Conservation (phyloP, 1,139 yeast species). For the Wickerhamomyces sp. region DNA sequence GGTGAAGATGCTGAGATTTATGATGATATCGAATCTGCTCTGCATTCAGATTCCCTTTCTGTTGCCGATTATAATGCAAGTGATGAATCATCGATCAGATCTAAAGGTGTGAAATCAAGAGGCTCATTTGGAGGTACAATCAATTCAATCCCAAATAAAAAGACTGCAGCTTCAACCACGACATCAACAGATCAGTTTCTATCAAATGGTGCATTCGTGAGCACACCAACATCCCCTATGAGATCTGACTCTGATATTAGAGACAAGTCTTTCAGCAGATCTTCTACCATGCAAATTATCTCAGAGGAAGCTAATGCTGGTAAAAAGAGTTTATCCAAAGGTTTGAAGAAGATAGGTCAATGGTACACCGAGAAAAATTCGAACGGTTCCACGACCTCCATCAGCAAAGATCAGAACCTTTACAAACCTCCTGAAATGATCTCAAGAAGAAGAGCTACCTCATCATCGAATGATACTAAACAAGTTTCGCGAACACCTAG, state of each 20-base stretch:
- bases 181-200: slow-evolving; percentile 23
- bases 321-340: slow-evolving; percentile 33
- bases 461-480: slow-evolving; percentile 9
- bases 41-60: slow-evolving; percentile 3
- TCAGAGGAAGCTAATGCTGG: slow-evolving; percentile 26
- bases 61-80: slow-evolving; percentile 4
- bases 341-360: slow-evolving; percentile 58
- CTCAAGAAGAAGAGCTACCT: slow-evolving; percentile 40
- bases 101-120: slow-evolving; percentile 6
- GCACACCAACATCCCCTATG: slow-evolving; percentile 6
- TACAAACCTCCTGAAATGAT: slow-evolving; percentile 66
- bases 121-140: slow-evolving; percentile 4
- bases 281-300: slow-evolving; percentile 16
- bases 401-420: slow-evolving; percentile 4
- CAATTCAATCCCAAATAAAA: slow-evolving; percentile 7
- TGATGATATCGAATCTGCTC: slow-evolving; percentile 1
- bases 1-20: slow-evolving; percentile 3
- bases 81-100: slow-evolving; percentile 13
- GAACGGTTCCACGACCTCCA: slow-evolving; percentile 1
- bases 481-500: slow-evolving; percentile 3
- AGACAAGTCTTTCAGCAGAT: slow-evolving; percentile 6
- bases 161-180: slow-evolving; percentile 18
- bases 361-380: slow-evolving; percentile 56
- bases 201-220: slow-evolving; percentile 23
- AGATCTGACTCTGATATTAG: slow-evolving; percentile 8